Conservation (phyloP, 306 rosid genomes). For the Trichosanthes cucumerina region DNA sequence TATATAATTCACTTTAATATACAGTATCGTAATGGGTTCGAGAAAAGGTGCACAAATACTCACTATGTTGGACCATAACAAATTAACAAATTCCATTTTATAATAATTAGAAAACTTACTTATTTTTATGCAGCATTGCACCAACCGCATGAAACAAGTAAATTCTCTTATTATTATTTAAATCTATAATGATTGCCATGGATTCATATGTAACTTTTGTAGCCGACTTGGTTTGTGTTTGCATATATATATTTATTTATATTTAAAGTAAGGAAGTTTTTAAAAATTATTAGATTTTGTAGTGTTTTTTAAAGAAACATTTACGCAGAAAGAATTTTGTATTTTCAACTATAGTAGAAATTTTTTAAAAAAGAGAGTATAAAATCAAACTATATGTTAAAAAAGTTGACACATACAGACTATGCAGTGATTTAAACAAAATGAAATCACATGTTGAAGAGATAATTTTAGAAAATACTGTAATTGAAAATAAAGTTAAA, state of each 20-base stretch:
- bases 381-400: no score
- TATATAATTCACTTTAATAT: neutral
- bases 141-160: neutral
- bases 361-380: no score
- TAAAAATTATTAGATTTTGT: neutral
- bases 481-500: no score
- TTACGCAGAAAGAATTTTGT: no score
- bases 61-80: neutral
- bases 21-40: neutral
- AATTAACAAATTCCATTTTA: neutral
- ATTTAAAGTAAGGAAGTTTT: neutral
- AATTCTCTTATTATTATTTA: neutral
- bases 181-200: neutral
- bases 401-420: no score
- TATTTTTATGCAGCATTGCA: neutral
- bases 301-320: no score
- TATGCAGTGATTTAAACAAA: no score
- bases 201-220: neutral
- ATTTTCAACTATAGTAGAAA: no score
- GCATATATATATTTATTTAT: no score
- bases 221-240: neutral
- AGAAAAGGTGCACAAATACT: neutral
- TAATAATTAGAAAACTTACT: neutral
- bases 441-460: no score
- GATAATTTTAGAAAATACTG: no score